Conservation (phyloP, 768 basidiomycete genomes). For the Pleurotus citrinopileatus region DNA sequence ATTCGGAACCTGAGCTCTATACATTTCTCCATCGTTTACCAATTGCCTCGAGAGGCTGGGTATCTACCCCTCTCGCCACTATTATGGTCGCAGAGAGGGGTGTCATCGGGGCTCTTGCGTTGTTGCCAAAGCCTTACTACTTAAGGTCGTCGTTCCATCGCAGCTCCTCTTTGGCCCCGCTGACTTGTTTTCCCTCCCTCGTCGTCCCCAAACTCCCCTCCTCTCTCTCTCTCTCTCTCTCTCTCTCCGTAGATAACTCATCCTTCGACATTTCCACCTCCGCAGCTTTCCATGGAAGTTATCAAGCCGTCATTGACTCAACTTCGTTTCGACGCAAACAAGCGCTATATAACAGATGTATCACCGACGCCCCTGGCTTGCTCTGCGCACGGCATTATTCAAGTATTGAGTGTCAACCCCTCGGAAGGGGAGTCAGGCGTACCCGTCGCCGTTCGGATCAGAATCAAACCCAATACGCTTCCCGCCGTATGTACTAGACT, state of each 20-base stretch:
- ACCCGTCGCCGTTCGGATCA: conserved; percentile 61
- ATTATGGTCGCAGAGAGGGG: not conserved
- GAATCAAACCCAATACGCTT: conserved; percentile 48
- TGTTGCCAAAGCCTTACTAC: too few relatives aligned
- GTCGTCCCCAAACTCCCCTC: not conserved
- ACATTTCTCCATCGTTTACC: not conserved
- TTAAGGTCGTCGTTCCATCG: too few relatives aligned
- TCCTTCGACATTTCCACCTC: not conserved
- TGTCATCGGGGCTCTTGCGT: too few relatives aligned
- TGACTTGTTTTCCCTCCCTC: too few relatives aligned
- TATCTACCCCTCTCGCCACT: not conserved
- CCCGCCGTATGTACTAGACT: conserved; percentile 67
- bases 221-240: not conserved
- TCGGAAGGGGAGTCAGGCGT: conserved; percentile 61
- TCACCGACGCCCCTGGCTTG: conserved; percentile 29
- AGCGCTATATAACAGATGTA: not conserved
- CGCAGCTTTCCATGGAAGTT: not conserved
- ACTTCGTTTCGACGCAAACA: not conserved
- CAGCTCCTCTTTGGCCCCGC: too few relatives aligned
- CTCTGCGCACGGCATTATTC: conserved; percentile 53
- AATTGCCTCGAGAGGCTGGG: not conserved
- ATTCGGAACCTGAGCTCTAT: not conserved
- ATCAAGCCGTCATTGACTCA: not conserved
- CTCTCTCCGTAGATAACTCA: too few relatives aligned
- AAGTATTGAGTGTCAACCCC: conserved; percentile 64